Evolutionary conservation across 768 basidiomycete genomes (phyloP).

Genomic region (Melanogaster broomeanus): DNA sequence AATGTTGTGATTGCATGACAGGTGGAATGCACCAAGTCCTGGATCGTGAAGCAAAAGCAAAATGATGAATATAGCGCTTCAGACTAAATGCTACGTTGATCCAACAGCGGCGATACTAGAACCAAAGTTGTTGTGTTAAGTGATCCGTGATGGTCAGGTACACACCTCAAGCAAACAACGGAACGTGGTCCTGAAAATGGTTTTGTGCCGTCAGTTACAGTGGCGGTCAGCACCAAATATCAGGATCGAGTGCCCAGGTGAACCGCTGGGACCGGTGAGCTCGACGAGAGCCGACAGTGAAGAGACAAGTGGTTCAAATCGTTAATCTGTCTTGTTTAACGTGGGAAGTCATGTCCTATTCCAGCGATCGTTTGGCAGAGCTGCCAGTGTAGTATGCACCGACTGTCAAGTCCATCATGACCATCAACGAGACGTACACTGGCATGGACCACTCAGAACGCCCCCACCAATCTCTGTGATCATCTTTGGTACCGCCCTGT

Average conservation of each 20-base stretch:
- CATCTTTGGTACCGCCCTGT: too few species aligned
- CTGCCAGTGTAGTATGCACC: too few species aligned
- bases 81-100: constrained; percentile 1
- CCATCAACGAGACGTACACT: too few species aligned
- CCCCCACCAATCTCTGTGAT: too few species aligned
- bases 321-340: not conserved
- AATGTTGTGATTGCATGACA: constrained; percentile 18
- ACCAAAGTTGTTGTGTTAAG: not conserved
- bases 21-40: not conserved
- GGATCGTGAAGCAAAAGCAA: not conserved
- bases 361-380: not conserved
- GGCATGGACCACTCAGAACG: too few species aligned
- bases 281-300: not conserved
- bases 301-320: not conserved
- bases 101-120: not conserved
- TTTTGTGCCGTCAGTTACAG: not conserved
- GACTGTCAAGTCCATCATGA: too few species aligned
- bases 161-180: constrained; percentile 12
- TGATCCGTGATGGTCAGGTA: not conserved
- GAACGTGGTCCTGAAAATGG: not conserved
- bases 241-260: not conserved
- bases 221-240: constrained; percentile 9
- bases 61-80: constrained; percentile 8
- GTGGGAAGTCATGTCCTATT: constrained; percentile 6
- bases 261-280: not conserved